Base-by-base conservation (phyloP, 2,329 filamentous ascomycete genomes). In the Lachnellula hyalina region DNA sequence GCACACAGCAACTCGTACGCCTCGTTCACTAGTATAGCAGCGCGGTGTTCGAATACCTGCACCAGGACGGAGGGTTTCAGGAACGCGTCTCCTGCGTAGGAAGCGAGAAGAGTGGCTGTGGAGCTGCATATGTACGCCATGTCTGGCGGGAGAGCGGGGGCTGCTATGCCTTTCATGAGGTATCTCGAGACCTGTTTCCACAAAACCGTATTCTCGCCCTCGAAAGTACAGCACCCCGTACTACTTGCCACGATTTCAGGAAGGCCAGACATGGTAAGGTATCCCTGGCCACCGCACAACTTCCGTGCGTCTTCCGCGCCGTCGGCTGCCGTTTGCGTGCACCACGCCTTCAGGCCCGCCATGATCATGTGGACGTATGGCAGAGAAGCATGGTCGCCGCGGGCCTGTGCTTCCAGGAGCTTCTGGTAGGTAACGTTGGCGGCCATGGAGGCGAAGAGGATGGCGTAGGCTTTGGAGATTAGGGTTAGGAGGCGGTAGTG, bases 121-220 rank as follows among this genome's bases (percentile, higher is more conserved):
- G 11, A 46, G 23, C 19, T 21, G 19, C 7, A 9, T 14, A 59
- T 34, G 48, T 60, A 58, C 1, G 28, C 47, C 44, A 61, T 55
- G 45, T 49, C 59, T 2, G 4, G 19, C 3, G 59, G 59, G 17
- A 59, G 28, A 2, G 21, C 8, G 12, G n/a, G n/a, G 3, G 47
- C 50, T 35, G 49, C 48, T 8, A 62, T 44, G 15, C 54, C 51
- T 40, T 60, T 62, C 46, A 60, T 47, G 32, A 62, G 15, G 36
- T 60, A 62, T 2, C 66, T 62, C 4, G 66, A 65, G 21, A 73
- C 63, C 61, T 75, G 70, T 54, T 73, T 72, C 55, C 69, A 68
- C 50, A 74, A 68, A 7, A 73, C 72, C 53, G 70, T 72, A 50
- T 73, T 75, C 53, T 75, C 73, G 4, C 73, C 73, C 47, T 73